A percentile compares a stretch with the other conserved stretches of the same genome.
These are phyloP conservation scores for Leishmania tarentolae DNA, from an alignment of 208 protist species.

Conservation along the genomic window DNA sequence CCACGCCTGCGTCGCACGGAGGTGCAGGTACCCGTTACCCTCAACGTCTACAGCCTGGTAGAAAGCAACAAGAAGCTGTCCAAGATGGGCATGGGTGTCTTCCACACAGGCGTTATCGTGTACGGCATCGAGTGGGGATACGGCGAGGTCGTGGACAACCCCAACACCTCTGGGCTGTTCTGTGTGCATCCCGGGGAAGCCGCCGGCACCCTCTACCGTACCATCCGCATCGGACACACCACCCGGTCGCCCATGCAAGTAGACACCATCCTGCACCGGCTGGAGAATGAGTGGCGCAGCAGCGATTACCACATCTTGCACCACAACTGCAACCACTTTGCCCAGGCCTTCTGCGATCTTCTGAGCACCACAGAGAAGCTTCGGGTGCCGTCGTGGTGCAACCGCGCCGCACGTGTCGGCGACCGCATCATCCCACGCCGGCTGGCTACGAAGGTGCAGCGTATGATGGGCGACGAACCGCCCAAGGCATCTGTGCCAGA, in stretches of 20 bases:
- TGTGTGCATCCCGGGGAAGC: conserved; percentile 75
- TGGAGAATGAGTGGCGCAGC: conserved; percentile 90
- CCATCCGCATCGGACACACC: conserved; percentile 73
- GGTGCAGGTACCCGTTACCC: conserved; percentile 48
- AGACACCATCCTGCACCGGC: conserved; percentile 81
- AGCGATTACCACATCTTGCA: conserved; percentile 88
- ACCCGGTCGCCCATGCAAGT: conserved; percentile 82
- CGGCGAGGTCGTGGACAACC: conserved; percentile 74
- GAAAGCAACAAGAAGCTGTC: conserved; percentile 64
- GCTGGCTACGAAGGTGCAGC: conserved; percentile 79
- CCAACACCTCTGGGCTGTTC: conserved; percentile 77
- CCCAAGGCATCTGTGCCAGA: conserved; percentile 47
- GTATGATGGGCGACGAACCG: conserved; percentile 72
- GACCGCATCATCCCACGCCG: conserved; percentile 67
- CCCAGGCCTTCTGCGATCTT: conserved; percentile 74
- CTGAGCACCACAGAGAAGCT: conserved; percentile 81
- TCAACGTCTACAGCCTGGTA: conserved; percentile 89
- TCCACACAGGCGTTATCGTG: conserved; percentile 88
- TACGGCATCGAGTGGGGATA: conserved; percentile 93
- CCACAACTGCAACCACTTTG: conserved; percentile 94
- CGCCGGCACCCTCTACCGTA: conserved; percentile 64
- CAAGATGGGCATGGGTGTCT: conserved; percentile 86
- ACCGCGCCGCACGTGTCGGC: conserved; percentile 77
- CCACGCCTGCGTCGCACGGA: conserved; percentile 41
- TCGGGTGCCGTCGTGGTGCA: conserved; percentile 84